A percentile compares a stretch with the other conserved stretches of the same genome.
Conservation (phyloP, 2,329 filamentous ascomycete species). For the Penicillium sp. region DNA sequence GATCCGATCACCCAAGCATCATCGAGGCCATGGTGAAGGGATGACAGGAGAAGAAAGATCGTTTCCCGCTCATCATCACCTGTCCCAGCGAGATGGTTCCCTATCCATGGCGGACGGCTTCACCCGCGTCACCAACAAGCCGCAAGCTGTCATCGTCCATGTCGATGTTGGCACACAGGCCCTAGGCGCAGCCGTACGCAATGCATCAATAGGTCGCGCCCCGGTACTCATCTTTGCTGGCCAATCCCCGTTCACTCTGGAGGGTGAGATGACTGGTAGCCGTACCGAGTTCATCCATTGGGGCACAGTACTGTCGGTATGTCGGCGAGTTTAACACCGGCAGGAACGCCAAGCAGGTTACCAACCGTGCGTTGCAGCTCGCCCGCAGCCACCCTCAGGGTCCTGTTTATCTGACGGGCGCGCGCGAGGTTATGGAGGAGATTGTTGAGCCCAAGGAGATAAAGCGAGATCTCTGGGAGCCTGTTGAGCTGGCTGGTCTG, state of each 20-base stretch:
- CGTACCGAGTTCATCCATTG: conserved; percentile 83
- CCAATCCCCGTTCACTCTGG: conserved; percentile 71
- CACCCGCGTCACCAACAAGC: conserved; percentile 67
- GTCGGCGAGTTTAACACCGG: conserved; percentile 79
- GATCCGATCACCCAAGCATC: conserved; percentile 66
- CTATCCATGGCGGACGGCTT: conserved; percentile 83
- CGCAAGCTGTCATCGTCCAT: conserved; percentile 76
- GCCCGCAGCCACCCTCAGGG: conserved; percentile 74
- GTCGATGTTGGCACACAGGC: conserved; percentile 82
- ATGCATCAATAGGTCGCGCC: conserved; percentile 70
- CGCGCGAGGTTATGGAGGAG: conserved; percentile 81
- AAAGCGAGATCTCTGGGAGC: conserved; percentile 69
- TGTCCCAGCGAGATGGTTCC: conserved; percentile 83
- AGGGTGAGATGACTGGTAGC: conserved; percentile 74
- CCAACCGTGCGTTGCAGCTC: conserved; percentile 80
- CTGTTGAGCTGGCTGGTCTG: conserved; percentile 66
- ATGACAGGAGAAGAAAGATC: conserved; percentile 62
- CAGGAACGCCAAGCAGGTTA: conserved; percentile 83
- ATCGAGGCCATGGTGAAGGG: conserved; percentile 79
- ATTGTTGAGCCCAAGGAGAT: conserved; percentile 75
- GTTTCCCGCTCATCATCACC: conserved; percentile 72
- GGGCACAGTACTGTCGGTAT: conserved; percentile 84
- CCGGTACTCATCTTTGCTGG: conserved; percentile 78
- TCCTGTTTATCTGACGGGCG: conserved; percentile 75
- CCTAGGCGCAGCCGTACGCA: conserved; percentile 74